Evolutionary conservation across 176 grass and related monocot genomes (phyloP), one percentile per base, ranked within the genome.

Genomic region (Elaeis guineensis): DNA sequence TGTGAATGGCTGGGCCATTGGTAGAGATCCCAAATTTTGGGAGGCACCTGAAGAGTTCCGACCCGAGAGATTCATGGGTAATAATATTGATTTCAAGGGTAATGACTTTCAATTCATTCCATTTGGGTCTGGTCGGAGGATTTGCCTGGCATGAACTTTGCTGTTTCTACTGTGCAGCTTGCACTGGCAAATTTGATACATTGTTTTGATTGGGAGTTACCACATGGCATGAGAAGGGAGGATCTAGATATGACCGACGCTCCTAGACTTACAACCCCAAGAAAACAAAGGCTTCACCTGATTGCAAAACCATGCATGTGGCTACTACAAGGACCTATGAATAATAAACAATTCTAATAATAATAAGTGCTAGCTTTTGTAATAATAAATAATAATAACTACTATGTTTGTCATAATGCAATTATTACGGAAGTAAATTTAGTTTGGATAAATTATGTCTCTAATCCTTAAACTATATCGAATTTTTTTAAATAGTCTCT

Each of bases 1-100:
- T 12, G 26, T 68, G 21, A 68, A 68, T 12, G 65, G 51, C 1
- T 68, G 52, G 65, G 52, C 52, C 5, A 55, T 68, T n/a, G 18
- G 51, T 21, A 56, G 51, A 21, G 65, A 68, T 16, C 51, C 65
- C 1, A 55, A 19, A 2, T 8, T 16, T 26, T 68, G 65, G 65
- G 26, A 55, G 4, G 52, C 52, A 20, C 16, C 52, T 1, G 52
- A 56, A 3, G 25, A 68, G 8, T 68, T 68, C 19, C 5, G 17
- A 5, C 65, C 52, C 0, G 52, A 68, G 65, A 68, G 65, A 7
- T 68, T 68, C 52, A 18, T 44, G 26, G 16, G 1, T 14, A 6
- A 26, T 26, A 9, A 29, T 0, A 15, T 39, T 8, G 65, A 68
- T 6, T 55, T 68, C 51, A 21, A 14, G 15, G 65, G 25, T 9